phyloP scores from a whole-genome alignment of 2,329 filamentous ascomycete genomes.

The Colletotrichum sp. region DNA sequence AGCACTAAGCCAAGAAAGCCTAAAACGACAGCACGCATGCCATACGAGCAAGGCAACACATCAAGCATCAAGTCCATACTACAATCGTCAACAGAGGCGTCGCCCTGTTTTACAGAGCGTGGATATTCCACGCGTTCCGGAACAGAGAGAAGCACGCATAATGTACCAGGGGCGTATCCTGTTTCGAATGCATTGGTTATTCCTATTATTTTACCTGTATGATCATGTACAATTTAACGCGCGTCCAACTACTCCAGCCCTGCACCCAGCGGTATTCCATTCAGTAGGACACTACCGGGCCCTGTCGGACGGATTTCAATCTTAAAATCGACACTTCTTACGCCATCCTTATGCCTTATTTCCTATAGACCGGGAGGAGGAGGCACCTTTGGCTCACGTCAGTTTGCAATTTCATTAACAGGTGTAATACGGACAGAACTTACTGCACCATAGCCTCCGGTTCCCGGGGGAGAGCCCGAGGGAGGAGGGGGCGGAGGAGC shows the following conservation, averaged over 20 bases:
- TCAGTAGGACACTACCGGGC: background rate
- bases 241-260: background rate
- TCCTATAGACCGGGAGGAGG: conserved; percentile 59
- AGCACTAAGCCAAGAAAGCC: background rate
- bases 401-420: background rate
- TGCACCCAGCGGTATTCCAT: background rate
- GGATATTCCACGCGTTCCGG: background rate
- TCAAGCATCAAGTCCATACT: background rate
- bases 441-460: conserved; percentile 68
- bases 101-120: background rate
- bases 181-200: background rate
- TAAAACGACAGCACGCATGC: background rate
- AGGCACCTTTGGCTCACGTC: conserved; percentile 49
- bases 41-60: background rate
- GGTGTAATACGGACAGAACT: conserved; percentile 31
- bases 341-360: background rate
- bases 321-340: background rate
- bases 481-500: conserved; percentile 57
- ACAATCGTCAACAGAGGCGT: background rate
- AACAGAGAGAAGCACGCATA: background rate
- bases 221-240: conserved; percentile 4
- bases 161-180: background rate
- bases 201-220: conserved; percentile 10
- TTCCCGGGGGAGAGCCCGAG: conserved; percentile 55
- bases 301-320: background rate